Evolutionary conservation across 2,329 filamentous ascomycete genomes (phyloP), one percentile per base, ranked within the genome.

Genomic region (Diplodia sapinea): DNA sequence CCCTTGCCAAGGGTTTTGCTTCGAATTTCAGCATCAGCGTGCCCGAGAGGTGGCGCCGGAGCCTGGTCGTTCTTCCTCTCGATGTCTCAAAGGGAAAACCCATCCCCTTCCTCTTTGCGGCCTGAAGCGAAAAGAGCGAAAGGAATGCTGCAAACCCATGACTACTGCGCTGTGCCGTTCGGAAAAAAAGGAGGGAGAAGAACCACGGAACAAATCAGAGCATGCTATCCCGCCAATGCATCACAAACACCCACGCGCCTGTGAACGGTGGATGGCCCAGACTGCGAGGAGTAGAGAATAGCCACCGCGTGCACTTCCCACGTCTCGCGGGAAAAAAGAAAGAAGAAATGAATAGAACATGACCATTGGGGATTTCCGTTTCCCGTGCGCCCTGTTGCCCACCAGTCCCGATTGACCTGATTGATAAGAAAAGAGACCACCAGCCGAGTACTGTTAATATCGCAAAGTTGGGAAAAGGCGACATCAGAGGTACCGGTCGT

Each of bases 201-300:
- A 11, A 50, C 51, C 20, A 50, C 13, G n/a, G 13, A 51, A 7
- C 9, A 63, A 38, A n/a, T 29, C 6, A 51, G 43, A 63, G 47
- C 33, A 63, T 63, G 59, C 59, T 63, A n/a, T 50, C 47, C 47
- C 59, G 31, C 47, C 47, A 23, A 63, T 63, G 59, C 59, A 38
- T 38, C 54, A 36, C 54, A 36, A 51, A 36, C 31, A 47, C 47
- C 12, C 38, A 40, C 36, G 29, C 59, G 38, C 23, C 47, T 20
- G 17, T 23, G 15, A 43, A 63, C 20, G 47, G 47, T 17, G 29
- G 29, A 38, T 23, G 59, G 40, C 23, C 47, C 40, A 51, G 29
- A 29, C 43, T 11, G 9, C 17, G 55, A 15, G 20, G 55, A 49
- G 36, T 50, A 50, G 43, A 50, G 40, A 51, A 63, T 51, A 51